Evolutionary conservation across 805 yeast genomes (phyloP), one percentile per base, ranked within the genome.

Genomic region (Candida loeiensis): DNA sequence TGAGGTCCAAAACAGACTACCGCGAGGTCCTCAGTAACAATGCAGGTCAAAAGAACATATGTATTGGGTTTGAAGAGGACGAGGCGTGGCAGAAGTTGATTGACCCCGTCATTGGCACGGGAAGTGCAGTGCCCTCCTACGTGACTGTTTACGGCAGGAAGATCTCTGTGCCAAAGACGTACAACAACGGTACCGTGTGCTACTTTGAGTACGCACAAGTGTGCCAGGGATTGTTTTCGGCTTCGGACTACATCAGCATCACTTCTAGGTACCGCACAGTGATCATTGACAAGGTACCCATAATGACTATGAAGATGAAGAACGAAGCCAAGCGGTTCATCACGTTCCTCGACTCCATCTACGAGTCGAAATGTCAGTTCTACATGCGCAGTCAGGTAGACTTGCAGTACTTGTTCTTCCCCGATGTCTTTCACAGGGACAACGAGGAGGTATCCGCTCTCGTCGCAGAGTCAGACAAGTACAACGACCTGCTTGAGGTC

Each of bases 311-410:
- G 3, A 69, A 60, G 34, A 72, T 69, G 77, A 80, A 79, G 48
- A 80, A 80, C 48, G 86, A 82, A 49, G 89, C 89, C 2, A 62
- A 86, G 38, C 58, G 84, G 41, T 76, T 82, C 50, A 82, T 83
- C 37, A 79, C 84, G 0, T 57, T 83, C 14, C 53, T 82, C 19
- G 89, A 83, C 57, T 85, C 88, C 0, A 58, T 82, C 9, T 82
- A 83, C 54, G 89, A 83, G 52, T 72, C 82, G 13, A 72, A 74
- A 49, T 81, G 87, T 52, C 76, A 77, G 48, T 61, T 82, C n/a
- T 68, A 68, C 18, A 51, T 83, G 45, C 59, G 80, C 40, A 56
- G 74, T 22, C 81, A 72, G 34, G 76, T 64, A 0, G 63, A 58
- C 1, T 66, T 79, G 6, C 78, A 77, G 26, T 54, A 61, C n/a